Conservation (phyloP, 768 basidiomycete species). For the Tylopilus vinaceipallidus region DNA sequence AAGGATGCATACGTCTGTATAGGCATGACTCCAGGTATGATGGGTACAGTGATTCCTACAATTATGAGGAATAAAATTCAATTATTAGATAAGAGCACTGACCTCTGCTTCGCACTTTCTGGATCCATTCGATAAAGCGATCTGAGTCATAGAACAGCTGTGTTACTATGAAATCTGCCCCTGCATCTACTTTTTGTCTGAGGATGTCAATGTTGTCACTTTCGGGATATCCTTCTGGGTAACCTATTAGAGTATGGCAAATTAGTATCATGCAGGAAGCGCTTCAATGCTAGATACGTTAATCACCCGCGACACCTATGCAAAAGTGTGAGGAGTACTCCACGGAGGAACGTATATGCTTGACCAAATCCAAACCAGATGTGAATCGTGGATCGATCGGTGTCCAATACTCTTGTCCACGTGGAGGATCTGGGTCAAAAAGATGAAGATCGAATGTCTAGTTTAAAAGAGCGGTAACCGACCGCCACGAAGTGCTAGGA, state of each 20-base stretch:
- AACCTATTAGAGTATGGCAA: slow-evolving; percentile 48
- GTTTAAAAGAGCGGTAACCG: slow-evolving; percentile 17
- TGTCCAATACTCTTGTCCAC: slow-evolving; percentile 92
- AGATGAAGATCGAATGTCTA: neutral
- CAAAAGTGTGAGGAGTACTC: slow-evolving; percentile 86
- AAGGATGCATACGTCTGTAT: slow-evolving; percentile 97
- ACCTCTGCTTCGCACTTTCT: slow-evolving; percentile 73
- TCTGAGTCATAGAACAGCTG: slow-evolving; percentile 98
- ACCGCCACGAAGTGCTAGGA: slow-evolving; percentile 93
- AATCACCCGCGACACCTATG: slow-evolving; percentile 87
- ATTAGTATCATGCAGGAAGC: neutral
- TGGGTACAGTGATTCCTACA: slow-evolving; percentile 82
- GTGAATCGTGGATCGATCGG: slow-evolving; percentile 81
- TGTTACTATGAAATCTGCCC: slow-evolving; percentile 94
- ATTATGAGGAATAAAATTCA: slow-evolving; percentile 4
- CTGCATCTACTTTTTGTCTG: slow-evolving; percentile 87
- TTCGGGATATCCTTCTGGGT: slow-evolving; percentile 87
- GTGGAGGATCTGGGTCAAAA: slow-evolving; percentile 70
- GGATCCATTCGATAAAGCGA: slow-evolving; percentile 76
- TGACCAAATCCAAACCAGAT: slow-evolving; percentile 86
- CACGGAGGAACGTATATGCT: slow-evolving; percentile 75
- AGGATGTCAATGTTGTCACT: slow-evolving; percentile 62
- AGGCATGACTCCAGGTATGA: slow-evolving; percentile 97
- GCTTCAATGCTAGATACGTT: neutral
- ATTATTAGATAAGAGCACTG: slow-evolving; percentile 12